Evolutionary conservation across 345 rosid species (phyloP).

Genomic region (Gossypium raimondii): DNA sequence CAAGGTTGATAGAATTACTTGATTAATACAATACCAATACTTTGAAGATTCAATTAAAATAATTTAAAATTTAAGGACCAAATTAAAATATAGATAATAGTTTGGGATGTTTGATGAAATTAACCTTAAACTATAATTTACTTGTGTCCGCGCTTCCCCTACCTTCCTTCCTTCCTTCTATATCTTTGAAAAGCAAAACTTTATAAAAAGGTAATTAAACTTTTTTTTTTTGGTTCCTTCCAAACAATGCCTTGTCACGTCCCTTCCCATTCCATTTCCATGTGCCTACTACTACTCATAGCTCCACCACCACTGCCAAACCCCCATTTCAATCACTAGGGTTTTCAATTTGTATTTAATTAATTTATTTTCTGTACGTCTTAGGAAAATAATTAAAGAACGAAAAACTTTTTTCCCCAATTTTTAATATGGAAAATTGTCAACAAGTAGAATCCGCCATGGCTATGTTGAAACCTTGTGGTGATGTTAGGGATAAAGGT

Average conservation of each 20-base stretch:
- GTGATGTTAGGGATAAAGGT: slow-evolving; percentile 14
- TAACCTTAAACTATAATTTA: no score
- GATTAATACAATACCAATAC: no score
- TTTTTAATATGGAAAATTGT: slow-evolving; percentile 18
- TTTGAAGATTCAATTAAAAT: no score
- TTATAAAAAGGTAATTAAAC: neutral
- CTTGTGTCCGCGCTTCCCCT: no score
- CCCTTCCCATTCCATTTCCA: slow-evolving; percentile 34
- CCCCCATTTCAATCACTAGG: slow-evolving; percentile 43
- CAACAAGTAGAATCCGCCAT: neutral
- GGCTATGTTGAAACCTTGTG: neutral
- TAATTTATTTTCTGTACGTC: neutral
- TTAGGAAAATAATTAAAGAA: neutral
- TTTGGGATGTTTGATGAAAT: no score
- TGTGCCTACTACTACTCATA: slow-evolving; percentile 27
- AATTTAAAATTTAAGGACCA: no score
- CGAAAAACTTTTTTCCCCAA: neutral
- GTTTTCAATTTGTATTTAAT: slow-evolving; percentile 30
- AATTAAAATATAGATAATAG: no score
- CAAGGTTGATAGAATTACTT: no score
- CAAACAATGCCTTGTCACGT: slow-evolving; percentile 37
- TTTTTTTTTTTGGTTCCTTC: neutral
- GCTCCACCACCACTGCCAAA: slow-evolving; percentile 24
- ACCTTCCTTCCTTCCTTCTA: neutral
- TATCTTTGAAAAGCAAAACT: neutral